Base-by-base conservation (phyloP, 2,329 filamentous ascomycete species). In the Colletotrichum musae region DNA sequence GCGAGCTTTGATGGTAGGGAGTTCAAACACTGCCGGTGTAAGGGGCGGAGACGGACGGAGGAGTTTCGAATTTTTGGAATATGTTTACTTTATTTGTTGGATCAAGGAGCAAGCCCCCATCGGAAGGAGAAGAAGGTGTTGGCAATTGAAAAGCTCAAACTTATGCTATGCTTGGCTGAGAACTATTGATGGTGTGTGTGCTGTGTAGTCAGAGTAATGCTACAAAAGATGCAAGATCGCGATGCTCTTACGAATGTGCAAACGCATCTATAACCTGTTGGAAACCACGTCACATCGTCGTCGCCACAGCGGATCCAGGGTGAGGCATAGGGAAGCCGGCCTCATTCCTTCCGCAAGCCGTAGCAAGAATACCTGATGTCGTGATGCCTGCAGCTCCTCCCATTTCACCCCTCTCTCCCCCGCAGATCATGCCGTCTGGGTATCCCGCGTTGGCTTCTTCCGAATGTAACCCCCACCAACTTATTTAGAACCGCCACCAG, bases 11-110 rank as follows among this genome's bases (percentile, higher is more conserved):
- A 32, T 50, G 50, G 52, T 43, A 6, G 67, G 58, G 62, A 67
- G 62, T 70, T 69, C 61, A 69, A 28, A 58, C 26, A 21, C 54
- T 70, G 57, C 62, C 54, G 43, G 43, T 57, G n/a, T 57, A 24
- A 24, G 21, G 32, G 63, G 62, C 57, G 62, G 50, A 51, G 51
- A 58, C 15, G 45, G 63, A 66, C 60, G 62, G 56, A 6, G 62
- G 67, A 61, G 51, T 70, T 66, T 63, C 58, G 45, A 26, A 24
- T 39, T 52, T 18, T 47, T 48, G 47, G 56, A 24, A n/a, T 15
- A 41, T 36, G 9, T 36, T 36, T 36, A 10, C 9, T 36, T 10
- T 10, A 24, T 36, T 36, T 36, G 32, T 61, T 45, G 62, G 57
- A 60, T 53, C 45, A 28, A 52, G 18, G 9, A 45, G 47, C 28